These are phyloP conservation scores for Psilocybe sp. DNA, from an alignment of 768 basidiomycete genomes.

Conservation along the genomic window DNA sequence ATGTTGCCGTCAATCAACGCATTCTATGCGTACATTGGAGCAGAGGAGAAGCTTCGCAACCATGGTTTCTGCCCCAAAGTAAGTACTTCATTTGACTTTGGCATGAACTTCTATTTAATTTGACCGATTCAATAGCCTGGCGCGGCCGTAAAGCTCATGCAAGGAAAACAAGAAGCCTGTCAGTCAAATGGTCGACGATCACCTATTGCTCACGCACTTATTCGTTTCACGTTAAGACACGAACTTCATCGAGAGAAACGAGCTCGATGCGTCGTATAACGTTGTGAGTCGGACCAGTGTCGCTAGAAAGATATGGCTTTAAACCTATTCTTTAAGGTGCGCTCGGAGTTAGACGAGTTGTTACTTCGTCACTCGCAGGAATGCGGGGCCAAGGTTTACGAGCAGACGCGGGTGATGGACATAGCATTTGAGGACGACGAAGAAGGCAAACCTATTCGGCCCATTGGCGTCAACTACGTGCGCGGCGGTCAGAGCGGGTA, in stretches of 20 bases:
- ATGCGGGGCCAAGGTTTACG: slow-evolving; percentile 29
- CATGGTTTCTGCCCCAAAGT: slow-evolving; percentile 19
- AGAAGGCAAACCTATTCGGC: slow-evolving; percentile 9
- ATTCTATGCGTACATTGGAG: slow-evolving; percentile 7
- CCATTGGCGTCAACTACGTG: slow-evolving; percentile 24
- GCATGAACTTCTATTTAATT: not conserved
- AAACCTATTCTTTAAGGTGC: slow-evolving; percentile 17
- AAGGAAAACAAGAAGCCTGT: slow-evolving; percentile 36
- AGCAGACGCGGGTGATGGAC: slow-evolving; percentile 28
- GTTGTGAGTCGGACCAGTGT: slow-evolving; percentile 22
- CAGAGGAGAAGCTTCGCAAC: slow-evolving; percentile 3
- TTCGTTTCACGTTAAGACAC: slow-evolving; percentile 22
- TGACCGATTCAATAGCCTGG: slow-evolving; percentile 24
- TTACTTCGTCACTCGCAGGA: slow-evolving; percentile 30
- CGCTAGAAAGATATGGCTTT: not conserved
- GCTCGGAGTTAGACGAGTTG: slow-evolving; percentile 35
- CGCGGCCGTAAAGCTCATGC: slow-evolving; percentile 39
- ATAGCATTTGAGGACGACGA: slow-evolving; percentile 21
- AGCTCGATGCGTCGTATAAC: slow-evolving; percentile 31
- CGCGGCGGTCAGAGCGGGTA: slow-evolving; percentile 20
- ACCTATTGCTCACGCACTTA: not conserved
- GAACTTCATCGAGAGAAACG: slow-evolving; percentile 27
- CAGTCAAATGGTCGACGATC: slow-evolving; percentile 10
- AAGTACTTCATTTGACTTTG: not conserved
- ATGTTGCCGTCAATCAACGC: slow-evolving; percentile 7